phyloP scores from a whole-genome alignment of 257 asterid genomes.

The Nicotiana attenuata region DNA sequence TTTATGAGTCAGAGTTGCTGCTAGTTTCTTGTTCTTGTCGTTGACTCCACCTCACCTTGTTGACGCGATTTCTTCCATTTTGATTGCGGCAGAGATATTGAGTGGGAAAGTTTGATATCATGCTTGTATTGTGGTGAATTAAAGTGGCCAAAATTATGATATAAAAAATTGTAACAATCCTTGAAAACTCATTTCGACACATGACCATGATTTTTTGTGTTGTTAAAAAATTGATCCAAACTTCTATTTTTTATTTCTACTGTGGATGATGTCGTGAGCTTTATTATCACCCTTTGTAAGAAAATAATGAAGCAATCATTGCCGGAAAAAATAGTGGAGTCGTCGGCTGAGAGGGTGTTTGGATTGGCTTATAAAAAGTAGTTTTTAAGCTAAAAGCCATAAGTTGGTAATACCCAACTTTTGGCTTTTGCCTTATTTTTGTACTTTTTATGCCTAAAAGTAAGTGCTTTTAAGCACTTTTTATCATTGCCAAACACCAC shows the following conservation, averaged over 20 bases:
- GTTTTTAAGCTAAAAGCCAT: too few species aligned
- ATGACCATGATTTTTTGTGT: neutral
- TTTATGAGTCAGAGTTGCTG: slow-evolving; percentile 12
- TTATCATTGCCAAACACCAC: too few species aligned
- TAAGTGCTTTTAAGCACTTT: too few species aligned
- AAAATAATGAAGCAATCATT: too few species aligned
- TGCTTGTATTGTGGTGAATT: neutral
- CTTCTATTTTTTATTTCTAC: slow-evolving; percentile 2
- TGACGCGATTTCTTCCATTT: neutral
- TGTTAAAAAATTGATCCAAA: neutral
- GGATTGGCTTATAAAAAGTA: too few species aligned
- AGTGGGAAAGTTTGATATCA: neutral
- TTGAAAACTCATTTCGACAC: neutral
- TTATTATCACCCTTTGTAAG: neutral
- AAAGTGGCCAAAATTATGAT: neutral
- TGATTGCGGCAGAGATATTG: slow-evolving; percentile 17
- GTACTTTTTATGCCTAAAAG: too few species aligned
- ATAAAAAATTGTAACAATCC: neutral
- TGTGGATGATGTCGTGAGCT: slow-evolving; percentile 11
- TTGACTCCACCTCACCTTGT: neutral
- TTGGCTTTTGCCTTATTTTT: too few species aligned
- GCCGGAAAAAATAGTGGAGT: too few species aligned
- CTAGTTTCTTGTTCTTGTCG: neutral
- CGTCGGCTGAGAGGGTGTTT: too few species aligned
- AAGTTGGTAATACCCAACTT: too few species aligned